Conservation (phyloP, 1,139 yeast species). For the Taiozyma sp. region DNA sequence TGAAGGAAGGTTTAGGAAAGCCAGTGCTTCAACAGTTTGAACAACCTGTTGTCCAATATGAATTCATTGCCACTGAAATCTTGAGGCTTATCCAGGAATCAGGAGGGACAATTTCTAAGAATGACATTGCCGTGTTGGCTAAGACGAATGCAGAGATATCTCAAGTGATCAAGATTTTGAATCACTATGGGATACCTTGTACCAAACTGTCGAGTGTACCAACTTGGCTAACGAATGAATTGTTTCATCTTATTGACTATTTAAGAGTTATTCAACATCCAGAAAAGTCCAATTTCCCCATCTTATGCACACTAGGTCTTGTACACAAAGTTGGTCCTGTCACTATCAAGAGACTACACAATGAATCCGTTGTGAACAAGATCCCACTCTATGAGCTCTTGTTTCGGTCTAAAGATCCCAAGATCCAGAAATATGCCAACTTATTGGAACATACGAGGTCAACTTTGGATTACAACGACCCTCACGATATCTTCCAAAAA, state of each 20-base stretch:
- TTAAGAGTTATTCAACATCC: constrained; percentile 36
- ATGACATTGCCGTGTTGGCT: constrained; percentile 52
- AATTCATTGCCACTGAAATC: constrained; percentile 42
- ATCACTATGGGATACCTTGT: constrained; percentile 37
- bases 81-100: constrained; percentile 37
- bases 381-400: constrained; percentile 22
- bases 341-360: constrained; percentile 23
- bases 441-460: constrained; percentile 14
- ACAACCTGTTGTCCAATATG: constrained; percentile 38
- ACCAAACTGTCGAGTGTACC: constrained; percentile 43
- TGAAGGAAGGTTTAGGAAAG: constrained; percentile 2
- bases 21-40: constrained; percentile 7
- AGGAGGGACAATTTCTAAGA: constrained; percentile 39
- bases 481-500: constrained; percentile 25
- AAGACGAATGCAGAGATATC: constrained; percentile 50
- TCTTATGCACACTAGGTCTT: constrained; percentile 28
- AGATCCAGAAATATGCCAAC: constrained; percentile 13
- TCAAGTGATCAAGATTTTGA: constrained; percentile 36
- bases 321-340: constrained; percentile 28
- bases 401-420: constrained; percentile 1
- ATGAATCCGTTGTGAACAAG: constrained; percentile 5
- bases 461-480: constrained; percentile 23
- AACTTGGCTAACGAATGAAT: constrained; percentile 47
- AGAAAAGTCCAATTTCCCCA: constrained; percentile 25
- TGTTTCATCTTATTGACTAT: constrained; percentile 46